Conservation (phyloP, 2,329 filamentous ascomycete species). For the Plenodomus tracheiphilus region DNA sequence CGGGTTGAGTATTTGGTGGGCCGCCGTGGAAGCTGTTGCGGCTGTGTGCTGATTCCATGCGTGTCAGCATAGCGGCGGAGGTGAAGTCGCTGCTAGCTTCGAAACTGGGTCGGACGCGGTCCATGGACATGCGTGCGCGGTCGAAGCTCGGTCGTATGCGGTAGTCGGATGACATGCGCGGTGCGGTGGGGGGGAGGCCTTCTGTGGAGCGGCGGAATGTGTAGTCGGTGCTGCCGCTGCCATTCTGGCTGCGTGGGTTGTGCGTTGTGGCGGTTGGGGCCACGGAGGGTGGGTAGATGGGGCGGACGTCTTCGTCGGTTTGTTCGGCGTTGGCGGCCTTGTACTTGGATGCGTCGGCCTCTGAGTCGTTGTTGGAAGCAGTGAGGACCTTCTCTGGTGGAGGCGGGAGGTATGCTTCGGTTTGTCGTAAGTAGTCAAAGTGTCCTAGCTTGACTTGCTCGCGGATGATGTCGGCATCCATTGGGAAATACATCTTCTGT, state of each 20-base stretch:
- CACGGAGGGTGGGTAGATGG: slow-evolving; percentile 91
- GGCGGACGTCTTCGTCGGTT: slow-evolving; percentile 80
- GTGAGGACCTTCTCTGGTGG: slow-evolving; percentile 45
- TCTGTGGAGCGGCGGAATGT: slow-evolving; percentile 56
- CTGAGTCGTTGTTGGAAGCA: slow-evolving; percentile 61
- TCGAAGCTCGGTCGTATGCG: slow-evolving; percentile 80
- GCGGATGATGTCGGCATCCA: slow-evolving; percentile 91
- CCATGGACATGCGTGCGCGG: slow-evolving; percentile 82
- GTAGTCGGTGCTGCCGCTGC: slow-evolving; percentile 92
- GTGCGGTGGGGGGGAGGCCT: slow-evolving; percentile 29
- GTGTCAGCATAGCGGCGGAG: slow-evolving; percentile 79
- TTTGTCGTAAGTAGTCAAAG: slow-evolving; percentile 72
- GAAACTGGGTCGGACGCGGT: slow-evolving; percentile 79
- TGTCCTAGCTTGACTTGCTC: slow-evolving; percentile 85
- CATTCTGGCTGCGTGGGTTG: slow-evolving; percentile 82
- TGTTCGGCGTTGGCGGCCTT: slow-evolving; percentile 53
- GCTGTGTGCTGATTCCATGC: slow-evolving; percentile 70
- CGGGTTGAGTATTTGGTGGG: slow-evolving; percentile 15
- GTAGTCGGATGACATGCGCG: slow-evolving; percentile 33
- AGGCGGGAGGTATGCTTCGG: slow-evolving; percentile 55
- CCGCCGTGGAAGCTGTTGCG: slow-evolving; percentile 31
- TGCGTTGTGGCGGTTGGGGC: slow-evolving; percentile 69
- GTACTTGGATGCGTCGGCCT: slow-evolving; percentile 50
- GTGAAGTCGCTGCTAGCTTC: slow-evolving; percentile 91
- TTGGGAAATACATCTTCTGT: slow-evolving; percentile 92